Percentiles rank a stretch among this genome's conserved stretches.
phyloP scores from a whole-genome alignment of 2,329 filamentous ascomycete species.

The Leptographium wingfieldii region DNA sequence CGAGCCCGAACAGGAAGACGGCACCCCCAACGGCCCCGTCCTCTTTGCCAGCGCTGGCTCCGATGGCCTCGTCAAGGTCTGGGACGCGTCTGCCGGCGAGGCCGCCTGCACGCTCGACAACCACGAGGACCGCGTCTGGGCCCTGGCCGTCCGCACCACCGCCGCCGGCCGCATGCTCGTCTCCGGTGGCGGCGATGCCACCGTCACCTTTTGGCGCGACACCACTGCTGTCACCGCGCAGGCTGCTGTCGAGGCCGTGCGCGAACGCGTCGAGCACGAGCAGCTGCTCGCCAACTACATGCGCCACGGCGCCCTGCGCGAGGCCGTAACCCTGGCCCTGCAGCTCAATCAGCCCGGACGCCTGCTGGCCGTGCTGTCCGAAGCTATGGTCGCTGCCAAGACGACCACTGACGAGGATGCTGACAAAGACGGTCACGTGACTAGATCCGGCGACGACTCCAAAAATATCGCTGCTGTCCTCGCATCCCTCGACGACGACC shows the following conservation, averaged over 20 bases:
- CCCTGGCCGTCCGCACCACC: constrained; percentile 49
- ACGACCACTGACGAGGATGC: constrained; percentile 24
- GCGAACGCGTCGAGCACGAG: constrained; percentile 75
- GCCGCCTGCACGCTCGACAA: constrained; percentile 86
- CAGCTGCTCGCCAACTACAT: constrained; percentile 92
- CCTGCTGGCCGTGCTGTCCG: constrained; percentile 70
- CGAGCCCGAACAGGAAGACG: background rate
- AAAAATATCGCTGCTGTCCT: constrained; percentile 63
- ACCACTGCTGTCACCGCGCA: constrained; percentile 71
- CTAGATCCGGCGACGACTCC: background rate
- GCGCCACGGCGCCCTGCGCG: constrained; percentile 72
- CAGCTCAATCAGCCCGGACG: constrained; percentile 90
- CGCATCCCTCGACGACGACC: constrained; percentile 64
- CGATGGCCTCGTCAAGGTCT: constrained; percentile 92
- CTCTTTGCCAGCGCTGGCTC: constrained; percentile 79
- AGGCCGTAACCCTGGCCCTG: constrained; percentile 83
- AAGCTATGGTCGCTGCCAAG: constrained; percentile 52
- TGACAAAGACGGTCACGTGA: background rate
- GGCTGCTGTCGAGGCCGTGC: constrained; percentile 59
- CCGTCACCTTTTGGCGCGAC: constrained; percentile 91
- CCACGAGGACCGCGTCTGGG: constrained; percentile 93
- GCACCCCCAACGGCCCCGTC: constrained; percentile 20
- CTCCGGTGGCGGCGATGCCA: constrained; percentile 85
- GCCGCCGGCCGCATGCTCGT: constrained; percentile 54
- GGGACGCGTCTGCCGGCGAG: constrained; percentile 80